Percentiles rank a stretch among this genome's conserved stretches.
Evolutionary conservation across 2,329 filamentous ascomycete species (phyloP).

Genomic region (Leptographium procerum): DNA sequence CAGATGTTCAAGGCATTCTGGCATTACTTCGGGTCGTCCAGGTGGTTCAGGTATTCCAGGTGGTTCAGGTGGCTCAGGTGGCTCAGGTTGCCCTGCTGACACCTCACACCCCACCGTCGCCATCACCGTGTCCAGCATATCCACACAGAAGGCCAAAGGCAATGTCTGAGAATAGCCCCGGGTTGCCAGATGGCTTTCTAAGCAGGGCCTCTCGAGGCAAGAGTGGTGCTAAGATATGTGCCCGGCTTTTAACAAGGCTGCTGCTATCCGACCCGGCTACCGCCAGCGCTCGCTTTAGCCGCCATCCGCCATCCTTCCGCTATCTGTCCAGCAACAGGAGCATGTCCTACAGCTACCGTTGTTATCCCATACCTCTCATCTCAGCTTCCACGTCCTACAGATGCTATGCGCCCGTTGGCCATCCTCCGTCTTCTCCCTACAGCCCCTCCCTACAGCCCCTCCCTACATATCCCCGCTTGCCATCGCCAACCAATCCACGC

Average conservation of each 20-base stretch:
- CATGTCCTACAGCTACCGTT: not conserved
- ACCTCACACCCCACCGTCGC: not conserved
- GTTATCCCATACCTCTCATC: not conserved
- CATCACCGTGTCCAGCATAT: not conserved
- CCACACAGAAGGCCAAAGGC: too few relatives aligned
- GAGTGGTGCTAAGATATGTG: too few relatives aligned
- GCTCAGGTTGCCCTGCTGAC: too few relatives aligned
- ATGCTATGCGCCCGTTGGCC: not conserved
- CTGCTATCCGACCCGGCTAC: too few relatives aligned
- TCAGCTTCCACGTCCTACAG: not conserved
- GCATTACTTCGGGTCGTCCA: not conserved
- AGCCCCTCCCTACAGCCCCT: not conserved
- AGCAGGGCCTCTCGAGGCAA: too few relatives aligned
- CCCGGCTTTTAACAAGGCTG: too few relatives aligned
- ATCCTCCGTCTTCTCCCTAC: not conserved
- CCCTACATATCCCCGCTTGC: not conserved
- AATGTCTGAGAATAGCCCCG: not conserved
- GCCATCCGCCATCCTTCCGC: too few relatives aligned
- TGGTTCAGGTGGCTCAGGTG: not conserved
- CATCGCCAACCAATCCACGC: conserved; percentile 9
- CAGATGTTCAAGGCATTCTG: not conserved
- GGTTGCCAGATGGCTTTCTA: too few relatives aligned
- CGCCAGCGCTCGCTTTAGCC: too few relatives aligned
- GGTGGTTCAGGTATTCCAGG: not conserved
- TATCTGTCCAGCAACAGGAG: too few relatives aligned